These are phyloP conservation scores for Nemania diffusa DNA, from an alignment of 2,329 filamentous ascomycete genomes.

Conservation along the genomic window DNA sequence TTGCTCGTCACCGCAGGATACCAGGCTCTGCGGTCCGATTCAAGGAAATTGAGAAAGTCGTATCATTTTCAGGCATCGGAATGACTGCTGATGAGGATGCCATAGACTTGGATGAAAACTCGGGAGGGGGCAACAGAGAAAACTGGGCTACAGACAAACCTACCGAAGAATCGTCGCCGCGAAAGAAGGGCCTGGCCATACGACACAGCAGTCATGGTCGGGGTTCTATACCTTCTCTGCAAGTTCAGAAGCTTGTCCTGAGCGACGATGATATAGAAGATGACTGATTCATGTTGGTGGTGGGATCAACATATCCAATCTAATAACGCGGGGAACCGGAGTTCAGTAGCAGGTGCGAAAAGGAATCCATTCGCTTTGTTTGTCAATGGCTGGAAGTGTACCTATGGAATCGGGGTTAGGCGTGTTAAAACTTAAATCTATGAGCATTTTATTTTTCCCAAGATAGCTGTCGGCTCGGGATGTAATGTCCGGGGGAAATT, in stretches of 20 bases:
- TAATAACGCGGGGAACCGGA: background rate
- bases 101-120: slow-evolving; percentile 54
- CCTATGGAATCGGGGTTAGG: background rate
- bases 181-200: slow-evolving; percentile 54
- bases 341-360: background rate
- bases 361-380: background rate
- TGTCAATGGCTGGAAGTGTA: slow-evolving; percentile 1
- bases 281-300: slow-evolving; percentile 49
- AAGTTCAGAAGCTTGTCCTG: slow-evolving; percentile 73
- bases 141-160: slow-evolving; percentile 72
- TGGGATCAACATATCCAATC: slow-evolving; percentile 18
- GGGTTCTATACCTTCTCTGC: slow-evolving; percentile 40
- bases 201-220: slow-evolving; percentile 51
- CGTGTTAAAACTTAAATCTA: background rate
- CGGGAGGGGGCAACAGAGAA: slow-evolving; percentile 57
- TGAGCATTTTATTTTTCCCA: slow-evolving; percentile 2
- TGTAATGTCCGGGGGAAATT: background rate
- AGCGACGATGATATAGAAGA: slow-evolving; percentile 90
- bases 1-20: slow-evolving; percentile 61
- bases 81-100: slow-evolving; percentile 47
- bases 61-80: slow-evolving; percentile 70
- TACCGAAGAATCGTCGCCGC: slow-evolving; percentile 63
- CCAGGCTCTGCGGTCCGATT: slow-evolving; percentile 52
- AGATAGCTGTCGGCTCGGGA: background rate
- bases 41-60: slow-evolving; percentile 74